Evolutionary conservation across 2,329 filamentous ascomycete species (phyloP).

Genomic region (Colletotrichum liriopes): DNA sequence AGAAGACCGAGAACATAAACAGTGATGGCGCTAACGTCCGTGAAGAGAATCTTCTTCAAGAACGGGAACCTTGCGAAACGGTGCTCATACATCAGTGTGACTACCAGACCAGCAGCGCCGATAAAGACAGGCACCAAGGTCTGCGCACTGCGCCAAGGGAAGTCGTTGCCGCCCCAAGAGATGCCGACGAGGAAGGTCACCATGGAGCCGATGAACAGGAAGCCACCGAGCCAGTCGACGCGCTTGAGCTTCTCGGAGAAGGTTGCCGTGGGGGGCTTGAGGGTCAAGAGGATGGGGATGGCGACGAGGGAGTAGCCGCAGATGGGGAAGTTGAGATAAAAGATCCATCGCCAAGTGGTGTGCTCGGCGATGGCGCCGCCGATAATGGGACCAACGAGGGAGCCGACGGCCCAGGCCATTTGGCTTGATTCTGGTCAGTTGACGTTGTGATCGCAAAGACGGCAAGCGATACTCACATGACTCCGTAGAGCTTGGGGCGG

Average conservation of each 20-base stretch:
- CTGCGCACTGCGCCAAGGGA: constrained; percentile 58
- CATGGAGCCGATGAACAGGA: constrained; percentile 60
- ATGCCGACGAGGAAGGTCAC: constrained; percentile 63
- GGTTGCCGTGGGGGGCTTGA: constrained; percentile 52
- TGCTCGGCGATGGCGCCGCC: constrained; percentile 54
- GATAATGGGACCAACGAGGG: constrained; percentile 57
- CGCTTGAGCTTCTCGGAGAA: constrained; percentile 53
- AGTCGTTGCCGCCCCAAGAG: constrained; percentile 62
- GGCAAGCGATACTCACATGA: constrained; percentile 49
- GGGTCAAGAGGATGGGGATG: constrained; percentile 59
- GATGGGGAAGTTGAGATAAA: constrained; percentile 64
- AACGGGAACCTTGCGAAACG: constrained; percentile 51
- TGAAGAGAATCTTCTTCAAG: constrained; percentile 51
- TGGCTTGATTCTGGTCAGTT: constrained; percentile 42
- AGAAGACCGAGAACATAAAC: constrained; percentile 51
- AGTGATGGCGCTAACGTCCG: constrained; percentile 48
- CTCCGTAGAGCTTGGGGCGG: constrained; percentile 58
- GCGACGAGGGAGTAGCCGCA: constrained; percentile 57
- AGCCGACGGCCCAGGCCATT: constrained; percentile 58
- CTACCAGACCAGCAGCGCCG: constrained; percentile 56
- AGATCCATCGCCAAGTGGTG: constrained; percentile 64
- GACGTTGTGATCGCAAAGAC: no score
- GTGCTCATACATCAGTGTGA: constrained; percentile 57
- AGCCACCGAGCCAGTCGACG: constrained; percentile 63
- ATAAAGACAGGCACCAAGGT: constrained; percentile 61